Evolutionary conservation across 2,329 filamentous ascomycete genomes (phyloP), one percentile per base, ranked within the genome.

Genomic region (Calonectria pseudoreteaudii): DNA sequence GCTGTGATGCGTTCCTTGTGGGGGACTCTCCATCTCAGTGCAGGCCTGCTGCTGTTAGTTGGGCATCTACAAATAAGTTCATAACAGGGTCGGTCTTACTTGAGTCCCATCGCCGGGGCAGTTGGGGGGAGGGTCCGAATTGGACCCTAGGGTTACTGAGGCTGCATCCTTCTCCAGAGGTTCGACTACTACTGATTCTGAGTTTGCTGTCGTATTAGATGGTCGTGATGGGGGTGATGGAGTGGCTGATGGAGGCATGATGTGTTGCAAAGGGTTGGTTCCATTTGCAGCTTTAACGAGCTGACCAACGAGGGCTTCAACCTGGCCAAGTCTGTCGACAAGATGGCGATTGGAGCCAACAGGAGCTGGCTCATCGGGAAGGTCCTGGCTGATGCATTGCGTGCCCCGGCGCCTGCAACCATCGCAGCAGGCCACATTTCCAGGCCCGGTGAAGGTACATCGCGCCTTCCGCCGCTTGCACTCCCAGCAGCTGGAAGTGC

Each of bases 401-500:
- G 84, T 82, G 1, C 85, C 83, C 0, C 89, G 86, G 9, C 86
- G 80, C 26, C 83, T 80, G 75, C 90, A 91, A 3, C 84, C 85
- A 26, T 84, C 81, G 70, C 90, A 91, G 0, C 84, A 91, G 0
- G 84, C 76, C 2, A 81, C 71, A 7, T 86, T 84, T 4, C 82
- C 76, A 5, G 84, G 78, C 0, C 82, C 76, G 14, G 82, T 80
- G 72, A 89, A 88, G 20, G 84, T 86, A 78, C 90, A 91, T 3
- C 85, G 83, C 7, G 88, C 85, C 81, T 91, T 91, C 30, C 89
- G 86, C 66, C 88, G 85, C 80, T 89, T 89, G 84, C 90, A 91
- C 76, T 91, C 89, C 89, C 89, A 91, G 79, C 90, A 91, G 70
- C 88, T 90, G 34, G 82, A 84, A 0, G 90, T 91, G n/a, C 90